Percentiles rank a stretch among this genome's conserved stretches.
Conservation (phyloP, 2,329 filamentous ascomycete genomes). For the Aspergillus spinulosporus region DNA sequence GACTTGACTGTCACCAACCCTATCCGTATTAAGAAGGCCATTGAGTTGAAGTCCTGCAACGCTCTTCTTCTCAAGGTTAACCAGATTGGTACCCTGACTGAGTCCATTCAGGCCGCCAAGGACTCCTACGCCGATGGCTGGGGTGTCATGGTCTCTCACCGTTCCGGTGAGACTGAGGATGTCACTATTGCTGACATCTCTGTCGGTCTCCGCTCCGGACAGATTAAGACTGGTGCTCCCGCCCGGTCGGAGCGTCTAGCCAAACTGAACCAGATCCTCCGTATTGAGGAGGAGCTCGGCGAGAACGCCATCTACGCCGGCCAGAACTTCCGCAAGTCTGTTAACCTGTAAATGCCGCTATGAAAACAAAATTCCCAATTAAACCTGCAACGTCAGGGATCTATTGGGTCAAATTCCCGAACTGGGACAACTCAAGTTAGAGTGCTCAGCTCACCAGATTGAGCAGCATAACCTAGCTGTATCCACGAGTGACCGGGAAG, state of each 20-base stretch:
- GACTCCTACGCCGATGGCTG: conserved; percentile 93
- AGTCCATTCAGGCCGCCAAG: conserved; percentile 99
- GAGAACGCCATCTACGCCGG: conserved; percentile 89
- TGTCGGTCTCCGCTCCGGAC: conserved; percentile 90
- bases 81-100: conserved; percentile 98
- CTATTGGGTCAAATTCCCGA: conserved; percentile 12
- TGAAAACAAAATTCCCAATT: conserved; percentile 6
- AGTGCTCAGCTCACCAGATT: conserved; percentile 7
- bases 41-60: conserved; percentile 98
- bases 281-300: conserved; percentile 98
- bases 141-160: conserved; percentile 99
- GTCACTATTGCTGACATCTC: conserved; percentile 98
- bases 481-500: conserved; percentile 14
- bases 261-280: conserved; percentile 99
- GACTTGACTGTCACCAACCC: conserved; percentile 99
- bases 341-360: conserved; percentile 70
- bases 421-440: conserved; percentile 9
- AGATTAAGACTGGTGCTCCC: conserved; percentile 99
- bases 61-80: conserved; percentile 99
- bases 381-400: neutral
- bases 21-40: conserved; percentile 98
- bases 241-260: conserved; percentile 95
- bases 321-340: conserved; percentile 83
- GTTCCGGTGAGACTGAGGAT: conserved; percentile 98
- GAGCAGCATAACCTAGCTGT: neutral